Conservation (phyloP, 345 rosid genomes). For the Kandelia obovata region DNA sequence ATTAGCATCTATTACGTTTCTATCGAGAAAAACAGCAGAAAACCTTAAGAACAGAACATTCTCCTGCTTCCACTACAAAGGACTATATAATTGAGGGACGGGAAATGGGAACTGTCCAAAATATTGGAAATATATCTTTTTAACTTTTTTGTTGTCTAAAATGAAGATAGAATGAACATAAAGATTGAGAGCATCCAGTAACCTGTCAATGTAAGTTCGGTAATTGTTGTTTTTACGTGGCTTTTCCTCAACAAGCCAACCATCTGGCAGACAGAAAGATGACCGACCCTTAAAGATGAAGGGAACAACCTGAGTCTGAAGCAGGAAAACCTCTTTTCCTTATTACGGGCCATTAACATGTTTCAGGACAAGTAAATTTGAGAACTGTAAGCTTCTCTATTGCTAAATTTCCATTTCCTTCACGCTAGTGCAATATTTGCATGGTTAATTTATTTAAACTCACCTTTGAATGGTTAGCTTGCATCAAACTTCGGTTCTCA, state of each 20-base stretch:
- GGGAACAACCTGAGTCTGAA: conserved; percentile 36
- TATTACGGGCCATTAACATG: no score
- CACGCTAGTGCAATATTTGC: no score
- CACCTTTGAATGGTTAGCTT: no score
- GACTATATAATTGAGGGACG: background rate
- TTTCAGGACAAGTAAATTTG: no score
- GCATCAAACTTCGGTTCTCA: no score
- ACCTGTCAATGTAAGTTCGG: conserved; percentile 31
- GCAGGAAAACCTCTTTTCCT: conserved; percentile 1
- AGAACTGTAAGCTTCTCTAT: no score
- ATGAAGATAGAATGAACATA: background rate
- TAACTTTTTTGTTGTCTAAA: no score
- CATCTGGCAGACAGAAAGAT: conserved; percentile 25
- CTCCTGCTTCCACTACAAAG: background rate
- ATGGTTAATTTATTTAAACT: no score
- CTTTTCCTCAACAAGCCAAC: conserved; percentile 40
- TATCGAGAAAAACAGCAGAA: conserved; percentile 5
- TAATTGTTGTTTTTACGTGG: conserved; percentile 21
- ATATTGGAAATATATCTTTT: no score
- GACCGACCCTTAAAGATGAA: conserved; percentile 10
- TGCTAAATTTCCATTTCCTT: no score
- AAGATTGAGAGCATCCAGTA: conserved; percentile 7
- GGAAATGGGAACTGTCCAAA: background rate
- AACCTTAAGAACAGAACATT: conserved; percentile 1
- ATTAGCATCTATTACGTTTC: background rate